A percentile compares a stretch with the other conserved stretches of the same genome.
Conservation (phyloP, 2,329 filamentous ascomycete genomes). For the Cephalotrichum gorgonifer region DNA sequence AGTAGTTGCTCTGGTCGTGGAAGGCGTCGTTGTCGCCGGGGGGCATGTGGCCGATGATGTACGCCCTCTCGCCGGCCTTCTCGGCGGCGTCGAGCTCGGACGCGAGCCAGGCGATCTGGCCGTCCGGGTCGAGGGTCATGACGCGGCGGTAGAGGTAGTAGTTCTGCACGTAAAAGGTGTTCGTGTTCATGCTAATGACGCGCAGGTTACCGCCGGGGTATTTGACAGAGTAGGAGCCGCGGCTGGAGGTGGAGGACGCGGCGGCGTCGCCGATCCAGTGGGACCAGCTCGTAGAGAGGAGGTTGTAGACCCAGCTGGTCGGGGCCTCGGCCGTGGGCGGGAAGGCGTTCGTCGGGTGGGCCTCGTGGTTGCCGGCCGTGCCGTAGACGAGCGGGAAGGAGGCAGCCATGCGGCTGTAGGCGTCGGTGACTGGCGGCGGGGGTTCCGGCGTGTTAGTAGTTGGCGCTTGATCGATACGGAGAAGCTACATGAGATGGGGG, state of each 20-base stretch:
- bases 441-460: constrained; percentile 2
- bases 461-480: too few relatives aligned
- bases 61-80: constrained; percentile 38
- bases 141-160: constrained; percentile 42
- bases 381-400: constrained; percentile 36
- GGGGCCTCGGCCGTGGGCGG: constrained; percentile 27
- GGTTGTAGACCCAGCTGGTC: constrained; percentile 41
- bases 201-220: constrained; percentile 36
- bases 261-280: constrained; percentile 30
- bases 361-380: constrained; percentile 47
- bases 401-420: constrained; percentile 34
- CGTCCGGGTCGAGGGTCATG: constrained; percentile 38
- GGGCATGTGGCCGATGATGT: constrained; percentile 48
- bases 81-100: constrained; percentile 42
- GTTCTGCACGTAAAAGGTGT: constrained; percentile 49
- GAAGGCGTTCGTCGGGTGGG: constrained; percentile 40
- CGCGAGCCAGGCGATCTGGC: constrained; percentile 43
- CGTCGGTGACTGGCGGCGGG: constrained; percentile 24
- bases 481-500: not conserved
- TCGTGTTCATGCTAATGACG: constrained; percentile 50
- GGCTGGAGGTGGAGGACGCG: constrained; percentile 22
- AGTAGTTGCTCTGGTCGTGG: constrained; percentile 38
- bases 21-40: constrained; percentile 38
- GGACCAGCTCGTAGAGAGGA: constrained; percentile 34
- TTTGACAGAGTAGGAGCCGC: constrained; percentile 39